phyloP scores from a whole-genome alignment of 495 filamentous ascomycete species.

The Aspergillus cavernicola region DNA sequence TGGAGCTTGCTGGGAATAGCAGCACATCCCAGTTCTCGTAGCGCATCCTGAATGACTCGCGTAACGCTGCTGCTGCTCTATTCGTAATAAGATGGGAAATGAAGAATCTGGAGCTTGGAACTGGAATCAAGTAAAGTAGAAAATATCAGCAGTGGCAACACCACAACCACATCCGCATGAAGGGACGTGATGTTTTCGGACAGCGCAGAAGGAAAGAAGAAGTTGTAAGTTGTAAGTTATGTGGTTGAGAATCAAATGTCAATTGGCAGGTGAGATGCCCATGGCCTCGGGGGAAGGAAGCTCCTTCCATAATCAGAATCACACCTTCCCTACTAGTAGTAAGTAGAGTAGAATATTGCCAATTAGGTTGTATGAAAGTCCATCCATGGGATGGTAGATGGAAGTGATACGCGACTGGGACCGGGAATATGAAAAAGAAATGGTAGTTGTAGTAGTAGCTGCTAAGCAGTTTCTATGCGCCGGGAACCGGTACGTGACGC shows the following conservation, averaged over 20 bases:
- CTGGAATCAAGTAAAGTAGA: constrained; percentile 11
- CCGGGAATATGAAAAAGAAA: neutral
- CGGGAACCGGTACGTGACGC: neutral
- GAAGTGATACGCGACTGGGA: neutral
- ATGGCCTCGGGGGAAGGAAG: neutral
- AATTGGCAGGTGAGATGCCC: neutral
- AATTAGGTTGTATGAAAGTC: too few species aligned
- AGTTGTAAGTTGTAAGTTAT: neutral
- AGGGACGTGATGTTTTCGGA: constrained; percentile 1
- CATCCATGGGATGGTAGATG: too few species aligned
- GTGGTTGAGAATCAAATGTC: too few species aligned
- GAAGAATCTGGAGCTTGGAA: constrained; percentile 14
- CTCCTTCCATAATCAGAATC: constrained; percentile 5
- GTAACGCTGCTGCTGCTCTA: constrained; percentile 9
- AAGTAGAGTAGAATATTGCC: too few species aligned
- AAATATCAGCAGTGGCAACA: constrained; percentile 19
- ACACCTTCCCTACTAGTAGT: too few species aligned
- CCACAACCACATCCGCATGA: constrained; percentile 8
- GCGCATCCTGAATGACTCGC: constrained; percentile 54
- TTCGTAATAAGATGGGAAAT: constrained; percentile 16
- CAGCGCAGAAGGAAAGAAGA: neutral
- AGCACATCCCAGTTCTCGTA: constrained; percentile 86
- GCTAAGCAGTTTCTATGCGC: constrained; percentile 4
- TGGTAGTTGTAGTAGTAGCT: neutral
- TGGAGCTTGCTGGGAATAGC: constrained; percentile 63